These are phyloP conservation scores for Thermomyces lanuginosus DNA, from an alignment of 2,329 filamentous ascomycete genomes.

Conservation along the genomic window DNA sequence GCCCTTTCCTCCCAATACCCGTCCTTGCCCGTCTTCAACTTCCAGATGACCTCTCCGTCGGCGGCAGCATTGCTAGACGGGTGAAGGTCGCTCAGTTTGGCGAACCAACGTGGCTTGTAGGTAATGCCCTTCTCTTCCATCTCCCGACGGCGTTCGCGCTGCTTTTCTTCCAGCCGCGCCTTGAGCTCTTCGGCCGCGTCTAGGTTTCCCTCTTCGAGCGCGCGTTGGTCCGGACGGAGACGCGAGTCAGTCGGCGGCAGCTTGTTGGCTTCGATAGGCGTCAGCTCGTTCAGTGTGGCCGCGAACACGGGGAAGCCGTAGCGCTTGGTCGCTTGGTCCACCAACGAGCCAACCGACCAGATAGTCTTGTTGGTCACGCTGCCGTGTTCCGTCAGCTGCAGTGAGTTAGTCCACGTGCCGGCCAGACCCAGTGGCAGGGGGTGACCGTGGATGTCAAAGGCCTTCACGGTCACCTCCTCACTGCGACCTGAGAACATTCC, in stretches of 20 bases:
- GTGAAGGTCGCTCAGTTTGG: conserved; percentile 32
- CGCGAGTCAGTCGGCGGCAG: conserved; percentile 70
- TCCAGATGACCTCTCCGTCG: conserved; percentile 39
- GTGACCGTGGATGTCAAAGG: conserved; percentile 49
- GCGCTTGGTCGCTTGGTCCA: conserved; percentile 59
- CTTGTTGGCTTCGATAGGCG: conserved; percentile 54
- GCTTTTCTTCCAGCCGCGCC: conserved; percentile 66
- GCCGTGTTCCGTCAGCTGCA: conserved; percentile 51
- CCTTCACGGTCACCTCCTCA: conserved; percentile 71
- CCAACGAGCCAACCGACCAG: conserved; percentile 64
- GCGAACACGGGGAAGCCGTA: conserved; percentile 86
- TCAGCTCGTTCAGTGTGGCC: conserved; percentile 74
- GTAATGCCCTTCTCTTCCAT: conserved; percentile 59
- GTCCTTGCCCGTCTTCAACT: conserved; percentile 62
- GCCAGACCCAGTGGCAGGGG: conserved; percentile 50
- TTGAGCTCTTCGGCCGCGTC: conserved; percentile 77
- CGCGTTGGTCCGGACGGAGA: conserved; percentile 71
- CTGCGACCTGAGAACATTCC: conserved; percentile 94
- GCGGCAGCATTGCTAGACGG: background rate
- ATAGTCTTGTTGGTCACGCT: conserved; percentile 48
- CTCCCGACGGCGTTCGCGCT: conserved; percentile 56
- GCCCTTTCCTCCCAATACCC: conserved; percentile 85
- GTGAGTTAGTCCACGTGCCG: conserved; percentile 70
- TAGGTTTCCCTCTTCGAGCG: conserved; percentile 64
- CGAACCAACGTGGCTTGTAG: conserved; percentile 73